phyloP scores from a whole-genome alignment of 2,329 filamentous ascomycete species.

The Fusarium denticulatum region DNA sequence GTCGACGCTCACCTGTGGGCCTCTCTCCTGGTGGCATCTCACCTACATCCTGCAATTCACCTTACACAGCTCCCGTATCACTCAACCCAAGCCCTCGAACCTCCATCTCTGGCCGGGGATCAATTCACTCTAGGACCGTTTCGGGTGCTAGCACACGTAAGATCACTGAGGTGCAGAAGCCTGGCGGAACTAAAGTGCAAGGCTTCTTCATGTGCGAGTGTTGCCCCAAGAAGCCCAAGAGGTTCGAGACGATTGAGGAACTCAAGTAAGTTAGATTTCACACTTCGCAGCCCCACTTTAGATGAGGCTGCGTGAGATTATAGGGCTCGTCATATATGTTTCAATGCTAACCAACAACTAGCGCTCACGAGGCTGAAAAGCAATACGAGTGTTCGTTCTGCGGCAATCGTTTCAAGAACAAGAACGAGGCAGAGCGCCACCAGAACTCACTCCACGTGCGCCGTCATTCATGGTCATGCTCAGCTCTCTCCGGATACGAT shows the following conservation, averaged over 20 bases:
- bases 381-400: constrained; percentile 95
- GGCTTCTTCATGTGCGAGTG: constrained; percentile 39
- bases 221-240: constrained; percentile 37
- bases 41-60: constrained; percentile 60
- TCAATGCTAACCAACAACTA: constrained; percentile 53
- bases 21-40: constrained; percentile 61
- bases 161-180: constrained; percentile 61
- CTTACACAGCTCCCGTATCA: constrained; percentile 60
- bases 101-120: constrained; percentile 54
- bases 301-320: constrained; percentile 10
- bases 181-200: constrained; percentile 63
- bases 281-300: constrained; percentile 5
- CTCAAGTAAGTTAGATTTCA: constrained; percentile 71
- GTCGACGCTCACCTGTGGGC: constrained; percentile 58
- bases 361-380: constrained; percentile 91
- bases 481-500: constrained; percentile 79
- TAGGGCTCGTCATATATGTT: not conserved
- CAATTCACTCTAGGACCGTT: constrained; percentile 56
- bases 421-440: constrained; percentile 96
- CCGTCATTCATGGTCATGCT: constrained; percentile 96
- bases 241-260: constrained; percentile 36
- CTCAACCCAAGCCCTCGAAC: constrained; percentile 61
- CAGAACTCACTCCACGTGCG: constrained; percentile 94
- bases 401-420: constrained; percentile 97
- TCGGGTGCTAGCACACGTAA: constrained; percentile 63